Percentiles rank a stretch among this genome's conserved stretches.
These are phyloP conservation scores for Gnomoniopsis sp. DNA, from an alignment of 2,329 filamentous ascomycete species.

Conservation along the genomic window DNA sequence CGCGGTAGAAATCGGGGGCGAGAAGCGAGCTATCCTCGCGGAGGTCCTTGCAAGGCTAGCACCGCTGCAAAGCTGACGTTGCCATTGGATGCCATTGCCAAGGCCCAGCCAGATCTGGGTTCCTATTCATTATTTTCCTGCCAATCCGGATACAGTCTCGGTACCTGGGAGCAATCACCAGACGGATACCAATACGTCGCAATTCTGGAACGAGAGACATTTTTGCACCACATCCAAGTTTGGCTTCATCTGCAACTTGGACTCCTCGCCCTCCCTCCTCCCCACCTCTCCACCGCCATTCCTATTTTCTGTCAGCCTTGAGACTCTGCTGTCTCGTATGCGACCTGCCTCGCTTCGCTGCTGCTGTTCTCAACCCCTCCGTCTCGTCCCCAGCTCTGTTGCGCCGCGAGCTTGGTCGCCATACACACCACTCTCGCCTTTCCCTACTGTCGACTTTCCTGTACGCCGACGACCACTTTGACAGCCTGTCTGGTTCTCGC, in stretches of 20 bases:
- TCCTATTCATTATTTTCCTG: constrained; percentile 1
- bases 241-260: not conserved
- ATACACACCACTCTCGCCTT: not conserved
- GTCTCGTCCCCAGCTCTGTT: not conserved
- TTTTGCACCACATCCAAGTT: constrained; percentile 9
- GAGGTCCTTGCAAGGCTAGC: not conserved
- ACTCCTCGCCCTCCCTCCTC: not conserved
- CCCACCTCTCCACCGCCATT: not conserved
- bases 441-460: not conserved
- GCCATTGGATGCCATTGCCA: not conserved
- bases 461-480: not conserved
- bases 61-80: not conserved
- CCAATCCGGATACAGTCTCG: constrained; percentile 1
- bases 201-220: constrained; percentile 1
- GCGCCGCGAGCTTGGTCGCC: not conserved
- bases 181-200: not conserved
- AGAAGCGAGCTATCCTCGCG: not conserved
- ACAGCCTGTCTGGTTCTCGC: not conserved
- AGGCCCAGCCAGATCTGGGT: not conserved
- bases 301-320: not conserved
- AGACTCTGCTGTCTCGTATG: not conserved
- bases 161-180: not conserved
- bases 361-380: not conserved
- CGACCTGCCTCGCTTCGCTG: not conserved
- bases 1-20: constrained; percentile 2